Evolutionary conservation across 805 yeast species (phyloP), one percentile per base, ranked within the genome.

Genomic region (Saccharomyces mikatae): DNA sequence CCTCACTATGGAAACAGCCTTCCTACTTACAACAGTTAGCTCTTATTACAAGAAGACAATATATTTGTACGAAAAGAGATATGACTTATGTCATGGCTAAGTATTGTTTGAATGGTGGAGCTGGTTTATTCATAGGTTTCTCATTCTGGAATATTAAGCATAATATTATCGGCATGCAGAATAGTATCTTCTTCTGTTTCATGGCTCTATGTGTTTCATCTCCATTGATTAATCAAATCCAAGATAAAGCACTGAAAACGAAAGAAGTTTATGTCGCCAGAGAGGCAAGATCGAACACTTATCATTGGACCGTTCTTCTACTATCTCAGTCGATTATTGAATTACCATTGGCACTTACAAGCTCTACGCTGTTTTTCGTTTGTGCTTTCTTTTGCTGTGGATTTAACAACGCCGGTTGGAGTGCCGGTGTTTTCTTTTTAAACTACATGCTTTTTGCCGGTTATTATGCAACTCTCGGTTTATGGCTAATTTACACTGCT

Each of bases 91-190:
- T 86, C 59, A 74, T 76, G 68, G 75, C 92, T 41, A 87, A 86
- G 71, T 60, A 81, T 26, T 70, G 74, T 58, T 71, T 83, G 60
- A 73, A 76, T 56, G 70, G 78, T 47, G 70, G 80, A 26, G 76
- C 83, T 48, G 82, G 89, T 50, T 62, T 87, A 13, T 83, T 87
- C 63, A 79, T 84, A 59, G 96, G 96, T 41, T 88, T 89, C 67
- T 76, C 86, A 0, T 88, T 84, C 72, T 84, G 80, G 77, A 76
- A 83, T 56, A 78, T 84, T 46, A 78, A 76, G 53, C 71, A 74
- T 49, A 69, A 79, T 28, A 62, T 80, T 46, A 74, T 77, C 52
- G 88, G 87, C 57, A 74, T 84, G 66, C 84, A 78, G 65, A 79
- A 84, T 68, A 76, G 80, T 61, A 76, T 84, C 77, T 81, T 86